These are phyloP conservation scores for Zymoseptoria pseudotritici DNA, from an alignment of 2,329 filamentous ascomycete species.

Conservation along the genomic window DNA sequence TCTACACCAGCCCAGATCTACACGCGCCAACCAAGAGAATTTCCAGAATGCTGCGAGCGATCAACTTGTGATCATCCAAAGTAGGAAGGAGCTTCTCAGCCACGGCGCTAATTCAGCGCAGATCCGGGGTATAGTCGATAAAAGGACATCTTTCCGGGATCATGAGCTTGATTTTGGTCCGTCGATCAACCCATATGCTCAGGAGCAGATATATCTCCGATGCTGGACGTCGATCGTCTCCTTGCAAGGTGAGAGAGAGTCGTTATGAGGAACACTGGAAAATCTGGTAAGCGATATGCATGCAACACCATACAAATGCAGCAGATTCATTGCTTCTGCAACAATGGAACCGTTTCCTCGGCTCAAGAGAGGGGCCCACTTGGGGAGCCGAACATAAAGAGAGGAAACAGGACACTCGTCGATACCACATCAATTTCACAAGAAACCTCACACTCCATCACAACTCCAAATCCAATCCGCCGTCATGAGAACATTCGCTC, in stretches of 20 bases:
- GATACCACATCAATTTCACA: background rate
- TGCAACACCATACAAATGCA: background rate
- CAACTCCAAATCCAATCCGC: background rate
- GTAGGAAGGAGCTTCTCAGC: background rate
- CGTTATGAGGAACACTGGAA: background rate
- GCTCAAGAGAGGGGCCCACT: background rate
- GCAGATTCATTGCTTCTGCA: background rate
- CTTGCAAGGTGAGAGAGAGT: background rate
- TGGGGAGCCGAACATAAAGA: background rate
- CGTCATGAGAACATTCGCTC: background rate
- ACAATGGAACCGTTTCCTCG: background rate
- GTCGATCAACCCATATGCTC: background rate
- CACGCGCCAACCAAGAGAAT: background rate
- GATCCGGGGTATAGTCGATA: background rate
- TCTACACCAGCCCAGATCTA: background rate
- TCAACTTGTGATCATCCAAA: background rate
- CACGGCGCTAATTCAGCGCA: background rate
- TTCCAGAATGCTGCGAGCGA: background rate
- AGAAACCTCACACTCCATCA: background rate
- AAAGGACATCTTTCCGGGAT: background rate
- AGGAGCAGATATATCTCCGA: background rate
- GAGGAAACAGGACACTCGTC: background rate
- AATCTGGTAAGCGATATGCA: background rate
- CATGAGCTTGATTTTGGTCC: background rate
- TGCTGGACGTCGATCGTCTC: background rate